These are phyloP conservation scores for Talaromyces borbonicus DNA, from an alignment of 495 filamentous ascomycete genomes.

Conservation along the genomic window DNA sequence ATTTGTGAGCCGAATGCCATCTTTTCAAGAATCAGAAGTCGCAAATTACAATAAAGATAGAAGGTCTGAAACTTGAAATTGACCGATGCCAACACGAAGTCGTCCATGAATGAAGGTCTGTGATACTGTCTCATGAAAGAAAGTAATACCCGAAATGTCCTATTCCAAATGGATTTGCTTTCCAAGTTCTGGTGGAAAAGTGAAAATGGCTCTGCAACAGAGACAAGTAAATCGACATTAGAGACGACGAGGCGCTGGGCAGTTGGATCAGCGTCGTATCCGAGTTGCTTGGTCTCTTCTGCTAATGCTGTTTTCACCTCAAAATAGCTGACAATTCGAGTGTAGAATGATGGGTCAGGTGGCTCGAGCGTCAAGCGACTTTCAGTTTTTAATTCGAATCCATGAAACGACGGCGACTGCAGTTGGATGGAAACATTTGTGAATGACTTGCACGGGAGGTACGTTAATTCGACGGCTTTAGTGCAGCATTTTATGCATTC, in stretches of 20 bases:
- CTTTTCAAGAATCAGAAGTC: background rate
- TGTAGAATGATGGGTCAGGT: background rate
- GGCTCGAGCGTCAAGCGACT: background rate
- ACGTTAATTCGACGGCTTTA: background rate
- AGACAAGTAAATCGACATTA: background rate
- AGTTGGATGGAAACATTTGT: background rate
- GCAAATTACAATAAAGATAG: background rate
- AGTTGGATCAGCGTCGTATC: background rate
- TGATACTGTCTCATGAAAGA: background rate
- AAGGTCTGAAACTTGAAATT: background rate
- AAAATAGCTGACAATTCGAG: background rate
- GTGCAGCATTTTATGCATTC: background rate
- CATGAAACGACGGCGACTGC: background rate
- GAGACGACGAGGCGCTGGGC: background rate
- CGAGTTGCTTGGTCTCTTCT: background rate
- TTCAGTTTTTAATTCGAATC: background rate
- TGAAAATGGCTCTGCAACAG: background rate
- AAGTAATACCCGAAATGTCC: background rate
- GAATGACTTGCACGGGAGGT: conserved; percentile 1
- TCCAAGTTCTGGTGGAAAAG: background rate
- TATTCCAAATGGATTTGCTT: background rate
- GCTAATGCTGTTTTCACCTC: background rate
- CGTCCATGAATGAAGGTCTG: background rate
- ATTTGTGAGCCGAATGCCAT: background rate
- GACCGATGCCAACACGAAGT: background rate